These are phyloP conservation scores for Phoma sp. DNA, from an alignment of 2,329 filamentous ascomycete species.

Conservation along the genomic window DNA sequence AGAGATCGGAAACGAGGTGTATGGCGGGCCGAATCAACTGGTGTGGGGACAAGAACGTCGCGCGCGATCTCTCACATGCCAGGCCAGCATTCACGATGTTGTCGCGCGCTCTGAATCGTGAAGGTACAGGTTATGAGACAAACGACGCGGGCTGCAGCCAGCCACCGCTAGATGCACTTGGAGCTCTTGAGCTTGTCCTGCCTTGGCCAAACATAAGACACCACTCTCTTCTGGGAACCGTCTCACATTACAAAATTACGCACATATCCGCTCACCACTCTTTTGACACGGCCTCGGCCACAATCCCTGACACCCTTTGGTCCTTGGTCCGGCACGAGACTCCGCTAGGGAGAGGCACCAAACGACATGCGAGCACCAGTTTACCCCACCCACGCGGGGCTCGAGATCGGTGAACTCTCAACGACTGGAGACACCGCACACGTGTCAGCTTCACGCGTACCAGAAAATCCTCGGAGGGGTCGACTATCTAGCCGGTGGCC, in stretches of 20 bases:
- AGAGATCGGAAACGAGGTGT: conserved; percentile 8
- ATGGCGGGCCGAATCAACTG: conserved; percentile 16
- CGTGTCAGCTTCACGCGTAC: not conserved
- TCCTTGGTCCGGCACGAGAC: conserved; percentile 9
- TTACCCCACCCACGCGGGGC: conserved; percentile 16
- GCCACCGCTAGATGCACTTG: conserved; percentile 15
- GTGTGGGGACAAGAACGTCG: conserved; percentile 12
- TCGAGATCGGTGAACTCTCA: conserved; percentile 8
- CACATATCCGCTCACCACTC: conserved; percentile 1
- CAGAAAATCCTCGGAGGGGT: not conserved
- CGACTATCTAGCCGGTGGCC: not conserved
- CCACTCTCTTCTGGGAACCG: conserved; percentile 13
- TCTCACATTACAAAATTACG: conserved; percentile 5
- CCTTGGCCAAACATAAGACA: conserved; percentile 18
- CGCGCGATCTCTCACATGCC: conserved; percentile 18
- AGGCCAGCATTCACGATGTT: conserved; percentile 8
- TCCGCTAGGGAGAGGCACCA: not conserved
- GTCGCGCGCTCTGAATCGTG: conserved; percentile 15
- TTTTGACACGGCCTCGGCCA: conserved; percentile 3
- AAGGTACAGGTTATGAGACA: conserved; percentile 17
- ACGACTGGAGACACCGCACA: not conserved
- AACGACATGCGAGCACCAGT: conserved; percentile 5
- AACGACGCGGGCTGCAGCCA: conserved; percentile 16
- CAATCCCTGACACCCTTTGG: not conserved
- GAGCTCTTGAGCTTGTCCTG: conserved; percentile 14